A percentile compares a stretch with the other conserved stretches of the same genome.
Conservation (phyloP, 169 alveolate species). For the Plasmodium ovale region DNA sequence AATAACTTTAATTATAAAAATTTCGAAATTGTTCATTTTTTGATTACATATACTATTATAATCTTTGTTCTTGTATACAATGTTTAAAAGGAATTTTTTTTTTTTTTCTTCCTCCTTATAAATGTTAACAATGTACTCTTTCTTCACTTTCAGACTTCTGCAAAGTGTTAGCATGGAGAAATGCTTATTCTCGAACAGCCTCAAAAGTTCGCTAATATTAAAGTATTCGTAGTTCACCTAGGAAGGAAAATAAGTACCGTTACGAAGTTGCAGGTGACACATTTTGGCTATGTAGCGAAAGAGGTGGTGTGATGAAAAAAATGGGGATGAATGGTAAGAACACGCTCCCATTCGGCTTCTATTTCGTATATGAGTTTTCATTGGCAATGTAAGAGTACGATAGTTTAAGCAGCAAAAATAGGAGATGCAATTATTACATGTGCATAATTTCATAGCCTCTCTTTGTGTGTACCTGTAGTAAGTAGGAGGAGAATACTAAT, state of each 20-base stretch:
- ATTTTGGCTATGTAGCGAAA: too few relatives aligned
- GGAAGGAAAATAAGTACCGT: neutral
- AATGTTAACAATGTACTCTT: conserved; percentile 12
- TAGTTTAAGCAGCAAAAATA: too few relatives aligned
- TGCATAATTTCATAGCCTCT: neutral
- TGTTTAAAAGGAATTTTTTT: conserved; percentile 29
- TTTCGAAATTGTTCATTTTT: conserved; percentile 75
- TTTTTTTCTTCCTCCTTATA: conserved; percentile 11
- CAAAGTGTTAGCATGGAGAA: conserved; percentile 60
- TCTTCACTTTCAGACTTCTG: conserved; percentile 28
- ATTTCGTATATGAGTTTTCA: too few relatives aligned
- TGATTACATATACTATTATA: conserved; percentile 57
- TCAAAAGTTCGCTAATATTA: conserved; percentile 56
- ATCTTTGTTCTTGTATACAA: conserved; percentile 62
- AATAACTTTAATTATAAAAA: conserved; percentile 63
- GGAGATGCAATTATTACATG: too few relatives aligned
- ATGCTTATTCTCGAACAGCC: conserved; percentile 26
- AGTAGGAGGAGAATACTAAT: conserved; percentile 65
- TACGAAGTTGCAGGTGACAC: too few relatives aligned
- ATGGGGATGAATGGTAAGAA: too few relatives aligned
- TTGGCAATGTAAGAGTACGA: too few relatives aligned
- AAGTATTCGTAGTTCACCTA: conserved; percentile 73
- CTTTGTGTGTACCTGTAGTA: conserved; percentile 25
- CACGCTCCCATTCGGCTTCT: too few relatives aligned
- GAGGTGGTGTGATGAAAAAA: too few relatives aligned